A percentile compares a stretch with the other conserved stretches of the same genome.
phyloP scores from a whole-genome alignment of 306 rosid species.

The Alnus rubra region DNA sequence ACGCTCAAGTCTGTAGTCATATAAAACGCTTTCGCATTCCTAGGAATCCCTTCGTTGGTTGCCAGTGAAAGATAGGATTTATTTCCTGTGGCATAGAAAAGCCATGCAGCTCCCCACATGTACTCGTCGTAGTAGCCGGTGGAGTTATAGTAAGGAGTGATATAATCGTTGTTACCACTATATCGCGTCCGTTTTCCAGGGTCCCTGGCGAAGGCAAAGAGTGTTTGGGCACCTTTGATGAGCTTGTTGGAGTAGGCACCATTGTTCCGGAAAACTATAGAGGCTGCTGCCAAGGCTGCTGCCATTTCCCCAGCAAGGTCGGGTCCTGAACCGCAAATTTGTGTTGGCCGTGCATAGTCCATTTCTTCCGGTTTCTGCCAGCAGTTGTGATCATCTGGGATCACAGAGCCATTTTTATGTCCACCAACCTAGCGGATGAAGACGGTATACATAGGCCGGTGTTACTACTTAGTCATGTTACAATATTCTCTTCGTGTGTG shows the following conservation, averaged over 20 bases:
- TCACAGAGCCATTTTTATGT: constrained; percentile 31
- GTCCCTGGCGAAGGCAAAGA: constrained; percentile 55
- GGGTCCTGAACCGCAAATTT: constrained; percentile 37
- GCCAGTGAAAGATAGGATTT: constrained; percentile 46
- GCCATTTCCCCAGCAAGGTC: constrained; percentile 73
- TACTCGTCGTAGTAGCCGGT: constrained; percentile 62
- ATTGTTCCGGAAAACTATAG: constrained; percentile 61
- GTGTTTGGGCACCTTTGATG: constrained; percentile 44
- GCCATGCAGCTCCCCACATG: constrained; percentile 72
- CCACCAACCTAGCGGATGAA: constrained; percentile 50
- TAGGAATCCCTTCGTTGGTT: constrained; percentile 36
- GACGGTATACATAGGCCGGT: not conserved
- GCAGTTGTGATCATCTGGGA: constrained; percentile 58
- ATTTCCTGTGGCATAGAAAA: constrained; percentile 69
- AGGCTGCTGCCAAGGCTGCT: constrained; percentile 71
- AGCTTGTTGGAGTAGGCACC: constrained; percentile 43
- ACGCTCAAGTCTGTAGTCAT: constrained; percentile 40
- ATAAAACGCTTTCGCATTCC: constrained; percentile 41
- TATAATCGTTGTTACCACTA: constrained; percentile 32
- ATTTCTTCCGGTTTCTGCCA: constrained; percentile 74
- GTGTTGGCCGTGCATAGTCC: constrained; percentile 41
- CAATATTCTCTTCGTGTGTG: too few relatives aligned
- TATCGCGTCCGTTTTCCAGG: constrained; percentile 33
- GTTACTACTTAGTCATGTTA: too few relatives aligned
- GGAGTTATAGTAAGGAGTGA: constrained; percentile 55